A percentile compares a stretch with the other conserved stretches of the same genome.
Conservation (phyloP, 257 asterid species). For the Datura wrightii region DNA sequence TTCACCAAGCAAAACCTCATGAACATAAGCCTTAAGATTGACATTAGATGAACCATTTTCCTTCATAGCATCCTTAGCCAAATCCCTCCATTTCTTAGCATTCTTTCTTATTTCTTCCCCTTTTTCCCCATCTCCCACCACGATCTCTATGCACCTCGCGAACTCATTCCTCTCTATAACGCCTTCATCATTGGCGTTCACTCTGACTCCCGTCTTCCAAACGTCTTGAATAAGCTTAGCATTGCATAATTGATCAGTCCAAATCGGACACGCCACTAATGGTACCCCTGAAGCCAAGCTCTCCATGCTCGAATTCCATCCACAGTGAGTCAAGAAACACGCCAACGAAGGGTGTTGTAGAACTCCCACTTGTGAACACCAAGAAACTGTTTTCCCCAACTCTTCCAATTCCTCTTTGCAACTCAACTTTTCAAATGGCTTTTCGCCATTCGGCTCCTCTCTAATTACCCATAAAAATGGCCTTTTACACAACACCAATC, state of each 20-base stretch:
- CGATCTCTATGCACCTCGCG: conserved; percentile 37
- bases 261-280: conserved; percentile 38
- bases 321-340: conserved; percentile 37
- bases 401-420: conserved; percentile 36
- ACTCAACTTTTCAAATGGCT: conserved; percentile 29
- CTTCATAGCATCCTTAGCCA: conserved; percentile 36
- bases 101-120: conserved; percentile 29
- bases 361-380: conserved; percentile 41
- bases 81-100: conserved; percentile 37
- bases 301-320: conserved; percentile 44
- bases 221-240: conserved; percentile 39
- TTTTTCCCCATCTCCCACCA: conserved; percentile 29
- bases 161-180: conserved; percentile 33
- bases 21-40: conserved; percentile 30
- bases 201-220: conserved; percentile 35
- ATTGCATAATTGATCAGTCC: conserved; percentile 35
- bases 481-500: conserved; percentile 23
- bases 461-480: conserved; percentile 46
- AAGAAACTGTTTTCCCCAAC: conserved; percentile 35
- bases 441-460: conserved; percentile 19
- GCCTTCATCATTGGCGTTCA: conserved; percentile 32
- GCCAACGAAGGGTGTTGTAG: conserved; percentile 33
- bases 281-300: conserved; percentile 40
- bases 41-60: conserved; percentile 41
- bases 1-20: conserved; percentile 34